These are phyloP conservation scores for Eucalyptus globulus DNA, from an alignment of 345 rosid genomes.

Conservation along the genomic window DNA sequence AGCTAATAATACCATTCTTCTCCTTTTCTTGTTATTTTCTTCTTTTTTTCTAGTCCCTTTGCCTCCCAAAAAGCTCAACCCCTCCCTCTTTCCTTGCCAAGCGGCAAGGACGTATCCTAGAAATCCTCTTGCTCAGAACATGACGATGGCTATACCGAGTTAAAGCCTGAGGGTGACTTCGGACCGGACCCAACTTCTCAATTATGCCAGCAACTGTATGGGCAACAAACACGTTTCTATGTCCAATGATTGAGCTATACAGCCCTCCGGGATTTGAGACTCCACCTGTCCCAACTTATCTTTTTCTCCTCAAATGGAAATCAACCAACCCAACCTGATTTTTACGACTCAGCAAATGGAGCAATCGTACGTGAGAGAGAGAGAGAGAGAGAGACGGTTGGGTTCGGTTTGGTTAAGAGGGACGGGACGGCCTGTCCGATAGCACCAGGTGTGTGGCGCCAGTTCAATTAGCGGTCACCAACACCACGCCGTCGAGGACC, in stretches of 20 bases:
- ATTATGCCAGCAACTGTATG: background rate
- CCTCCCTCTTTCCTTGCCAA: background rate
- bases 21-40: background rate
- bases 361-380: background rate
- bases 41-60: background rate
- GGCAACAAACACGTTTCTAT: background rate
- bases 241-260: background rate
- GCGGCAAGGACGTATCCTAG: background rate
- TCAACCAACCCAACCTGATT: background rate
- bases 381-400: background rate
- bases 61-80: background rate
- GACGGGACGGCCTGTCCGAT: background rate
- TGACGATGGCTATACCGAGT: background rate
- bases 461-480: background rate
- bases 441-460: background rate
- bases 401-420: background rate
- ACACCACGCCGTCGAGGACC: background rate
- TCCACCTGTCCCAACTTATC: background rate
- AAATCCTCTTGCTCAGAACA: background rate
- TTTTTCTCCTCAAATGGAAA: background rate
- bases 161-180: background rate
- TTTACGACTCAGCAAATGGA: background rate
- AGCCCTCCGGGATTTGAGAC: background rate
- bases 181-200: background rate
- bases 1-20: background rate